Conservation (phyloP, 345 rosid genomes). For the Gossypium sturtianum region DNA sequence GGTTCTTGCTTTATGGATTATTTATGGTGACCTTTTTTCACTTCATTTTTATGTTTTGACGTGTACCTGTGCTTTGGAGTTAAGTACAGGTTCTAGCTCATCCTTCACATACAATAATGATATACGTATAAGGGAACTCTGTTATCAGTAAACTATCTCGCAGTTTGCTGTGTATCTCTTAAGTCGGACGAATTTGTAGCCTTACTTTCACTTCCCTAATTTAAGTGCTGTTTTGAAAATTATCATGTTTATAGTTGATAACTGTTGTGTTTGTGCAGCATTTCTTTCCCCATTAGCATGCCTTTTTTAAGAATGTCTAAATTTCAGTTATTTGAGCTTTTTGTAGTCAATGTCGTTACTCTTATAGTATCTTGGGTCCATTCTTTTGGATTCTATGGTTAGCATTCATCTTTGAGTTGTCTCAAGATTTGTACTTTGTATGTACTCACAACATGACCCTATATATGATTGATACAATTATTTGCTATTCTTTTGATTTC, state of each 20-base stretch:
- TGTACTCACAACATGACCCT: not conserved
- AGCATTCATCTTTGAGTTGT: not conserved
- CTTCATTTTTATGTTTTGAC: not conserved
- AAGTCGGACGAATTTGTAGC: not conserved
- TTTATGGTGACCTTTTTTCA: conserved; percentile 1
- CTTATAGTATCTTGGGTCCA: not conserved
- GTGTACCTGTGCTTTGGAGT: not conserved
- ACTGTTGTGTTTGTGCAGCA: not conserved
- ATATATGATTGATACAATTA: not conserved
- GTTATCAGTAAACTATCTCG: not conserved
- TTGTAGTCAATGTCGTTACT: not conserved
- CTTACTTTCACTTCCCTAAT: not conserved
- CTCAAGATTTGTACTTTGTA: not conserved
- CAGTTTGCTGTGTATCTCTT: not conserved
- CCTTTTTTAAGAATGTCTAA: not conserved
- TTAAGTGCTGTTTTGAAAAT: not conserved
- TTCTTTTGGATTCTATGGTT: not conserved
- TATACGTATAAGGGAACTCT: not conserved
- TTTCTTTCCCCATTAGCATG: not conserved
- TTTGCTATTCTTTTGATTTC: not conserved
- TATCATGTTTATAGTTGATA: not conserved
- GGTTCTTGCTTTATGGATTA: not conserved
- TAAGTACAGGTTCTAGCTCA: conserved; percentile 4
- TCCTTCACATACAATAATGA: not conserved
- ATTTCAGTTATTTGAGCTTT: not conserved